Evolutionary conservation across 2,329 filamentous ascomycete genomes (phyloP), one percentile per base, ranked within the genome.

Genomic region (Fusarium poae): DNA sequence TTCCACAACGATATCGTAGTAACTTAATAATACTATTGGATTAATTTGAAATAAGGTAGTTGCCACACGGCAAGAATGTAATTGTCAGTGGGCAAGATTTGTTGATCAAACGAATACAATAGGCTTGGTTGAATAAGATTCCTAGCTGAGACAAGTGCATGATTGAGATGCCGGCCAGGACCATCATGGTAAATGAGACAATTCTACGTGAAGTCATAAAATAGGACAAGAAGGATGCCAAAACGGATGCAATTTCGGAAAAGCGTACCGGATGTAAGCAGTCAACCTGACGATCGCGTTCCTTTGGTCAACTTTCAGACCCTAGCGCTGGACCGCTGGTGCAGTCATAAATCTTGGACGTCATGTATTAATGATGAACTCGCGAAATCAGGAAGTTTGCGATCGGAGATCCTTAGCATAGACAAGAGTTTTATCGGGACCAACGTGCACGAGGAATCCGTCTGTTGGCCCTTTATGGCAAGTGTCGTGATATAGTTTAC

Each of bases 221-320:
- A 15, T 21, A 48, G 13, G 27, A n/a, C 15, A 40, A 27, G 7
- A 42, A 44, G n/a, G 5, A 51, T 46, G 37, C 43, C 32, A 59
- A 51, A 54, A 52, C 29, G 32, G 49, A 55, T 52, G 42, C 39
- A 25, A 40, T 35, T 62, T 62, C 35, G 18, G 27, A 32, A 35
- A 52, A 35, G 13, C 6, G 23, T 16, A 54, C 21, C 18, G 20
- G 27, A 54, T 42, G 39, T 43, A 51, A 51, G 48, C 16, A 29
- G 60, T 55, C 32, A 53, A 51, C 50, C 52, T 44, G 57, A 53
- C 45, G 62, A 69, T 70, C 66, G 23, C 57, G 66, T 63, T 70
- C 49, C 66, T 63, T 37, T n/a, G 35, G 42, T 15, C 39, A 67
- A 58, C 46, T 46, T 18, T 32, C 25, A 34, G 8, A 21, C 50